These are phyloP conservation scores for Tetrahymena elliotti DNA, from an alignment of 73 alveolate genomes.

Conservation along the genomic window DNA sequence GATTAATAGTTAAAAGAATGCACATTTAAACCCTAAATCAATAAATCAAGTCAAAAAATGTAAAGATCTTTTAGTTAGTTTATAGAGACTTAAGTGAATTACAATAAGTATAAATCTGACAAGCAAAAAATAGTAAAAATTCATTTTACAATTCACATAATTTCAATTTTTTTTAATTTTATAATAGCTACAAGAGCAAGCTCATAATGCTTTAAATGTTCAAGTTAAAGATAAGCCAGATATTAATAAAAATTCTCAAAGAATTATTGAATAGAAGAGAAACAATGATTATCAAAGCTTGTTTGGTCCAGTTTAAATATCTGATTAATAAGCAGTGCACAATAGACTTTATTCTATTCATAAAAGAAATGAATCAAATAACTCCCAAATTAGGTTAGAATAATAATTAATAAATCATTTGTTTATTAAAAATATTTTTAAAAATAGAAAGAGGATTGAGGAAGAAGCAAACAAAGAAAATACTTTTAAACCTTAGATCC, in stretches of 20 bases:
- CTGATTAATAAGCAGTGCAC: not conserved
- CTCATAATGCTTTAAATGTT: not conserved
- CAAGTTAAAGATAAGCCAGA: not conserved
- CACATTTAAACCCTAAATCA: not conserved
- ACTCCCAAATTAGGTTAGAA: not conserved
- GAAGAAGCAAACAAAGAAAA: not conserved
- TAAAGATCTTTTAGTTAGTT: not conserved
- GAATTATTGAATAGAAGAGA: not conserved
- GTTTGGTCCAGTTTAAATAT: not conserved
- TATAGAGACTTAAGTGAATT: not conserved
- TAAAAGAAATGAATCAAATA: not conserved
- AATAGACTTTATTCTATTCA: not conserved
- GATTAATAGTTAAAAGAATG: not conserved
- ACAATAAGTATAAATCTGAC: not conserved
- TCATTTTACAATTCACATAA: not conserved
- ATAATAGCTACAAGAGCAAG: not conserved
- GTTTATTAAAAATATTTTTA: not conserved
- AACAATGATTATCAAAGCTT: not conserved
- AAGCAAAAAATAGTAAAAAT: not conserved
- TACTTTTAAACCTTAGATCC: not conserved
- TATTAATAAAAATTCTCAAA: not conserved
- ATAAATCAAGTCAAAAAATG: not conserved
- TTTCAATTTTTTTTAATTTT: not conserved
- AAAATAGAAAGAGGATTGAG: not conserved
- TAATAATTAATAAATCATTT: not conserved